Percentiles rank a stretch among this genome's conserved stretches.
Evolutionary conservation across 2,329 filamentous ascomycete genomes (phyloP).

Genomic region (Diatrype stigma): DNA sequence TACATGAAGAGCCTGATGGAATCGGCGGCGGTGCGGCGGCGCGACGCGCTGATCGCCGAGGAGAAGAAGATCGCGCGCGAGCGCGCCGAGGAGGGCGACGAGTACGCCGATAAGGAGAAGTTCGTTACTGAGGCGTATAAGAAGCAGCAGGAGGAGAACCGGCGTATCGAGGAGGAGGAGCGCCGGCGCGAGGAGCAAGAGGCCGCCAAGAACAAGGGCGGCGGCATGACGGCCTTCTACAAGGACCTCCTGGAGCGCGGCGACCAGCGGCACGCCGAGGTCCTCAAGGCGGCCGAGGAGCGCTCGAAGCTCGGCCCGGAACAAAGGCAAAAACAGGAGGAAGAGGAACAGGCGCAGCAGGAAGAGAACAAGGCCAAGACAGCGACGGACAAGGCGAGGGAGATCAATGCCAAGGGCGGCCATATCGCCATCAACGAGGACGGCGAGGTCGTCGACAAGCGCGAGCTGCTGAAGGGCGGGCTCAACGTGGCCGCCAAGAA

Average conservation of each 20-base stretch:
- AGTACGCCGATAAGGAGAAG: constrained; percentile 77
- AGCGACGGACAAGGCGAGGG: constrained; percentile 61
- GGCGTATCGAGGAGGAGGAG: constrained; percentile 68
- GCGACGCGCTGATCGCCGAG: constrained; percentile 72
- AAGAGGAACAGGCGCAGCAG: constrained; percentile 24
- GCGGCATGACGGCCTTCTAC: constrained; percentile 78
- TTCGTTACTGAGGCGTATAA: constrained; percentile 84
- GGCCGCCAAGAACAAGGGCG: constrained; percentile 57
- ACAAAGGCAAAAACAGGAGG: constrained; percentile 6
- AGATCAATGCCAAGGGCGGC: constrained; percentile 60
- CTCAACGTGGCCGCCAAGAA: constrained; percentile 68
- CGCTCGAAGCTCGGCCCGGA: constrained; percentile 38
- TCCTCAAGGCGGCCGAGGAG: constrained; percentile 63
- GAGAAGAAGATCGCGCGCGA: constrained; percentile 77
- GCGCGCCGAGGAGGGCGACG: constrained; percentile 74
- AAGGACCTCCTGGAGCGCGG: constrained; percentile 67
- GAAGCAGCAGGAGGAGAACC: constrained; percentile 73
- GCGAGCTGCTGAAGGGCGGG: constrained; percentile 71
- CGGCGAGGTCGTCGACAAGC: constrained; percentile 77
- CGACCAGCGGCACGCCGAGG: constrained; percentile 65
- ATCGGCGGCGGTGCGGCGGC: constrained; percentile 71
- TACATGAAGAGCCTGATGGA: constrained; percentile 74
- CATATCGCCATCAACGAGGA: constrained; percentile 73
- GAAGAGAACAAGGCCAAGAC: constrained; percentile 44
- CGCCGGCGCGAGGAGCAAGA: constrained; percentile 60